Evolutionary conservation across 164 flowering plant species (phyloP), one percentile per base, ranked within the genome.

Genomic region (Kingdonia uniflora): DNA sequence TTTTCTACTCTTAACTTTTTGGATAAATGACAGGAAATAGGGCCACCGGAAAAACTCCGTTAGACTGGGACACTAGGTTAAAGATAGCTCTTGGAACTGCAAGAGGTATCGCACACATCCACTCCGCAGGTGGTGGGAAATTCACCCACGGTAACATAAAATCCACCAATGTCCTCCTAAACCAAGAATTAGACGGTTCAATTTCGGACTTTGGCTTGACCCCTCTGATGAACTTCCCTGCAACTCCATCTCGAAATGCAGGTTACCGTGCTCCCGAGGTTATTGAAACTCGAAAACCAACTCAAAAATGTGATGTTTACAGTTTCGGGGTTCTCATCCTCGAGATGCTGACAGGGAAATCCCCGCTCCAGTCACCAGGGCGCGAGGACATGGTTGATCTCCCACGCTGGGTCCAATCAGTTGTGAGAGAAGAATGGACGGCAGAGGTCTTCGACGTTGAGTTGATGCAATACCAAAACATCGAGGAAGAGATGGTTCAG

Each of bases 191-290:
- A 19, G 84, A 78, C 8, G 80, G 84, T 23, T 74, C 78, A 1
- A 75, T 88, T 21, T 80, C 95, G 11, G 96, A 88, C 60, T 78
- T 81, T 42, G 95, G 96, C 24, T 69, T 88, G 2, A 77, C 83
- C 17, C 81, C 82, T 17, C 80, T 88, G 2, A 80, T 83, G 37
- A 88, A 80, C 20, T 68, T 76, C 29, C 69, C 96, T 38, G 64
- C 82, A 35, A 69, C 85, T 2, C 81, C 87, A 20, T 74, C 68
- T 51, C 67, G 88, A 1, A 76, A 71, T 11, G 71, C 76, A 2
- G 91, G 96, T 35, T 88, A 88, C 63, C 78, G 91, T 1, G 96
- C 96, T 16, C 96, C 96, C 2, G 96, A 88, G 61, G 85, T 81
- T 16, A 75, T 86, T 16, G 96, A 83, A 49, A 77, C n/a, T n/a